phyloP scores from a whole-genome alignment of 2,329 filamentous ascomycete species.

The Byssoonygena ceratinophila region DNA sequence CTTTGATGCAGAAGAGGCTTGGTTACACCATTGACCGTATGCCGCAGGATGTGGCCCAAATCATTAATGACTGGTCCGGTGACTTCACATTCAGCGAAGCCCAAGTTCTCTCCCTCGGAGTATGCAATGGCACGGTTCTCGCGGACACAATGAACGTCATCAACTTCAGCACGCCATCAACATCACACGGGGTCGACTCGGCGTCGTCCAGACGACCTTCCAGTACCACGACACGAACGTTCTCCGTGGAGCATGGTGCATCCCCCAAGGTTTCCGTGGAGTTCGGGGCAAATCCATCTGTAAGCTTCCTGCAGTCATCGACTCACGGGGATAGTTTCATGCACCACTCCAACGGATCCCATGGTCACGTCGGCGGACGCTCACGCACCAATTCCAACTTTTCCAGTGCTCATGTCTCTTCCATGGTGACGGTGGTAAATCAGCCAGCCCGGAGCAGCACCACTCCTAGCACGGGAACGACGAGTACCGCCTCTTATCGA shows the following conservation, averaged over 20 bases:
- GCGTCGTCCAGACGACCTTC: slow-evolving; percentile 40
- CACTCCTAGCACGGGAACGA: slow-evolving; percentile 38
- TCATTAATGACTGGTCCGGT: slow-evolving; percentile 64
- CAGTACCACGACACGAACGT: slow-evolving; percentile 42
- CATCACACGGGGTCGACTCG: slow-evolving; percentile 29
- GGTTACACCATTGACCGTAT: slow-evolving; percentile 58
- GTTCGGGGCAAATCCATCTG: slow-evolving; percentile 48
- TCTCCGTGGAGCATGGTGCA: slow-evolving; percentile 53
- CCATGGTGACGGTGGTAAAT: slow-evolving; percentile 40
- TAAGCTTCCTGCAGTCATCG: slow-evolving; percentile 16
- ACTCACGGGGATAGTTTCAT: slow-evolving; percentile 28
- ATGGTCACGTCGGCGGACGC: slow-evolving; percentile 31
- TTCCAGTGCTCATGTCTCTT: slow-evolving; percentile 42
- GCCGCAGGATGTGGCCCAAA: slow-evolving; percentile 57
- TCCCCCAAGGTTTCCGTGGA: slow-evolving; percentile 56
- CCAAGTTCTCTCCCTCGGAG: slow-evolving; percentile 58
- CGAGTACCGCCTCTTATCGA: slow-evolving; percentile 8
- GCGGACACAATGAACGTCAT: slow-evolving; percentile 48
- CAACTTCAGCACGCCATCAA: slow-evolving; percentile 48
- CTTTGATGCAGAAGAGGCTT: slow-evolving; percentile 66
- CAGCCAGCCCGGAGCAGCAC: slow-evolving; percentile 47
- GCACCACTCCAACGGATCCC: slow-evolving; percentile 20
- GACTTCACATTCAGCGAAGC: slow-evolving; percentile 71
- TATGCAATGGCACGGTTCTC: slow-evolving; percentile 62
- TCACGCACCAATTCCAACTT: slow-evolving; percentile 47